Base-by-base conservation (phyloP, 768 basidiomycete species). In the Termitomyces sp. region DNA sequence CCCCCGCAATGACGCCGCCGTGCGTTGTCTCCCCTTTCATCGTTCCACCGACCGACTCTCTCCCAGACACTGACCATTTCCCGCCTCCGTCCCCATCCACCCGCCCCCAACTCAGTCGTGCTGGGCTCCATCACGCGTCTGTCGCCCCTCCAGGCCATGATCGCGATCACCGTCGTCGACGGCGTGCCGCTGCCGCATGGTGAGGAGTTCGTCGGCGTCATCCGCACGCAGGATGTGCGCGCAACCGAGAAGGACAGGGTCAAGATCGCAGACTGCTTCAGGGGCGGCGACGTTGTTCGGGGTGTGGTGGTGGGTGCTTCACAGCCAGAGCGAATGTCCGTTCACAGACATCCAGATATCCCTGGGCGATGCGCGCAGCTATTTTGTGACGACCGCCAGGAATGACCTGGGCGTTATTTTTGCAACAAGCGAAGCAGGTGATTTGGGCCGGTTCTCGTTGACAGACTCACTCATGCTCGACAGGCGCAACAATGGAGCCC, bases 351-450 rank as follows among this genome's bases (percentile, higher is more conserved):
- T 37, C 24, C 44, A 95, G 94, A 91, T 95, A 50, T 95, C 94
- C 18, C 77, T 97, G 26, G 94, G 94, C 10, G 94, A 96, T 71
- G 86, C 93, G 26, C 84, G 92, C 45, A 92, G 88, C 64, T 96
- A 96, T 73, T 95, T 92, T 74, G 80, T 96, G 29, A 92, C 93
- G 0, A 96, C 94, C 3, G 94, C 90, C 7, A 77, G 90, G 42
- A 94, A 94, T 68, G 88, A 94, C 62, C 81, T 96, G 4, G 94
- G 94, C 0, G 94, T 96, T 9, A 88, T 95, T 53, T 94, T 91
- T 69, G 94, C 93, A 12, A 88, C 87, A 7, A 91, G 90, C 69
- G 92, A 94, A 73, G 86, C 88, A 49, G 91, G 92, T 84, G 65
- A 78, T 74, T 51, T 28, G 36, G n/a, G 22, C 29, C 51, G 33